Base-by-base conservation (phyloP, 2,329 filamentous ascomycete species). In the Colletotrichum agaves region DNA sequence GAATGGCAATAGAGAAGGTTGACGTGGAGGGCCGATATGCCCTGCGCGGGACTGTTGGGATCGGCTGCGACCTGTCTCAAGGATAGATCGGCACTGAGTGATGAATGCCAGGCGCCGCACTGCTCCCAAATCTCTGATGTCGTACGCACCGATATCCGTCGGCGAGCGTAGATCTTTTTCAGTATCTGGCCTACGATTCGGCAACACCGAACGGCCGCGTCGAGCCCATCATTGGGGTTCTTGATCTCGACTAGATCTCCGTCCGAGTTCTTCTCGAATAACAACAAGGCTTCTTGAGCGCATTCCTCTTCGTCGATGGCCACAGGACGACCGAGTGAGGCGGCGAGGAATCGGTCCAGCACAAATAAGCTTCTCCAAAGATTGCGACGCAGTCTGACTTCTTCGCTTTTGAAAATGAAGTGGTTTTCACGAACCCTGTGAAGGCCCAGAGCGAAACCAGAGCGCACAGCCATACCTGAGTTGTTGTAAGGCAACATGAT, bases 321-420 rank as follows among this genome's bases (percentile, higher is more conserved):
- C 1, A 84, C 83, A 0, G 89, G 89, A 10, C 88, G 83, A 5
- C 90, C 90, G 2, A 92, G 78, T 2, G 87, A 88, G 23, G 87
- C 85, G 1, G 89, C 85, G 1, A 91, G 79, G 58, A 91, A 88
- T 15, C 87, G 83, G 72, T 92, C 90, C 7, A 91, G 81, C 13
- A 91, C 80, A 66, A 90, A 91, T 0, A 92, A 76, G 11, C 87
- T 89, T 63, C 85, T 84, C 89, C 88, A 91, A 3, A 91, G 75
- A 55, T 87, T 90, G 31, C 84, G 83, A 37, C 88, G 81, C 8
- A 84, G 75, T 8, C 73, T 75, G 69, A 84, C 79, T 57, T 87
- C 81, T 11, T 82, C 77, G 1, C 73, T 72, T 7, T 76, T 76
- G 72, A 88, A 89, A 15, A 88, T 82, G 12, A 81, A 76, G 77